Percentiles rank a stretch among this genome's conserved stretches.
phyloP scores from a whole-genome alignment of 2,329 filamentous ascomycete genomes.

The Phaeosphaeriaceae sp. region DNA sequence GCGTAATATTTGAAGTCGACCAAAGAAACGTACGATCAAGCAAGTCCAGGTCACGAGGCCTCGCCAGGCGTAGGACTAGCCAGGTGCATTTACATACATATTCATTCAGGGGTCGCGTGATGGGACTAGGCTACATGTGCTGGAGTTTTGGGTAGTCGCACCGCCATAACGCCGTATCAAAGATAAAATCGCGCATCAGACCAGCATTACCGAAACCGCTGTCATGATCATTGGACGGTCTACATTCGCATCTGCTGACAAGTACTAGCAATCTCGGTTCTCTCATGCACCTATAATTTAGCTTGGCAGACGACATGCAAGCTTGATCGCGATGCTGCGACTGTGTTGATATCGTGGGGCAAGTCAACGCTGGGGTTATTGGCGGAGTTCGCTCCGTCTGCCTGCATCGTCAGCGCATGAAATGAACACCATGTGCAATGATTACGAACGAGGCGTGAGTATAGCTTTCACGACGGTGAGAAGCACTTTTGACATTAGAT shows the following conservation, averaged over 20 bases:
- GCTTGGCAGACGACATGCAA: not conserved
- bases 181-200: not conserved
- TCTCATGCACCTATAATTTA: not conserved
- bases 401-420: not conserved
- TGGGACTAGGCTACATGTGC: not conserved
- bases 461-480: not conserved
- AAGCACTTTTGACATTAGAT: not conserved
- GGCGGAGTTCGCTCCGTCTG: not conserved
- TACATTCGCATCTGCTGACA: not conserved
- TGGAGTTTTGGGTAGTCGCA: not conserved
- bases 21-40: not conserved
- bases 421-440: not conserved
- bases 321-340: not conserved
- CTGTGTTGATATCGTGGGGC: not conserved
- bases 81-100: not conserved
- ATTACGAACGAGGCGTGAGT: not conserved
- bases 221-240: not conserved
- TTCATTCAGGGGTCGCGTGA: not conserved
- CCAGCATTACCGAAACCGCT: not conserved
- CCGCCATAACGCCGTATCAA: not conserved
- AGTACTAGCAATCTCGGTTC: not conserved
- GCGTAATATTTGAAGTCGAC: not conserved
- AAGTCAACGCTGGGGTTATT: not conserved
- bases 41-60: not conserved
- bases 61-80: not conserved